Conservation (phyloP, 176 grass and related monocot species). For the Canna indica region DNA sequence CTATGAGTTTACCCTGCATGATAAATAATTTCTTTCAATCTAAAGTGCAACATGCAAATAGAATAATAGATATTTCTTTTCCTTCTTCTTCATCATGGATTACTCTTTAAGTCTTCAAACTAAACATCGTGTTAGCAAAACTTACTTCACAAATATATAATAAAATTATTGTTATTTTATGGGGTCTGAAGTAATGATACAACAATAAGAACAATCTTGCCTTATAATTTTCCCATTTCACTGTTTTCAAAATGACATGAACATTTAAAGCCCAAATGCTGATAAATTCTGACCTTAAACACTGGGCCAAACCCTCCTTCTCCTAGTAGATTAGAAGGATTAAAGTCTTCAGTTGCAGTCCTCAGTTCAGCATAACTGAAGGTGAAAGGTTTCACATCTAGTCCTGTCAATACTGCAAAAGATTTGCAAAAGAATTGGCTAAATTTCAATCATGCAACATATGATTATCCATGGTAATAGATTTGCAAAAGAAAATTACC, state of each 20-base stretch:
- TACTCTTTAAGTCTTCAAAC: no score
- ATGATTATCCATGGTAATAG: no score
- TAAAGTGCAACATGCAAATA: no score
- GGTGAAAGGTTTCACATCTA: conserved; percentile 19
- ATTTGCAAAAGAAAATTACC: not conserved
- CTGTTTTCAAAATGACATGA: not conserved
- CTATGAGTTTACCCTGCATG: conserved; percentile 29
- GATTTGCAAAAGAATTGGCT: not conserved
- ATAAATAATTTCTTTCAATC: not conserved
- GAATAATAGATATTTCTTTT: no score
- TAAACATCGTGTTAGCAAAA: no score
- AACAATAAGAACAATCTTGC: no score
- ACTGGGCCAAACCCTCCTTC: conserved; percentile 29
- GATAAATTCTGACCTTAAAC: conserved; percentile 23
- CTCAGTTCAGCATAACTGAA: conserved; percentile 28
- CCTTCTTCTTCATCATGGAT: no score
- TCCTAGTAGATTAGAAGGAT: conserved; percentile 21
- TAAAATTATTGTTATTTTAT: no score
- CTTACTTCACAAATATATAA: no score
- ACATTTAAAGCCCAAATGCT: no score
- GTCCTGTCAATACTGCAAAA: conserved; percentile 12
- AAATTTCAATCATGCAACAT: not conserved
- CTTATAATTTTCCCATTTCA: no score
- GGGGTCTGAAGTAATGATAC: no score
- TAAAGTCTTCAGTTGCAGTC: conserved; percentile 24